Evolutionary conservation across 257 asterid genomes (phyloP).

Genomic region (Verbascum thapsus): DNA sequence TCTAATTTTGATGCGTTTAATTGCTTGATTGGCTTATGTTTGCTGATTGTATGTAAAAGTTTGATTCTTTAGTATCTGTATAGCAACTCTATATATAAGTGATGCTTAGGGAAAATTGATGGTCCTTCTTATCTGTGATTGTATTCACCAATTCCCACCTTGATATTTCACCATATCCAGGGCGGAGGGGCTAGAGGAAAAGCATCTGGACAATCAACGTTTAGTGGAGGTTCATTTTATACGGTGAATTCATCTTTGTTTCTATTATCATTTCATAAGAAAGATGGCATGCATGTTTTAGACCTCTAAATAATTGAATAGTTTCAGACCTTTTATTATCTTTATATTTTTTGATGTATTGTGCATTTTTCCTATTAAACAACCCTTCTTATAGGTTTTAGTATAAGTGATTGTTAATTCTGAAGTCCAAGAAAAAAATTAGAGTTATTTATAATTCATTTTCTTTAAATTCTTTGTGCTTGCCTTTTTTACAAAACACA

Average conservation of each 20-base stretch:
- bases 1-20: slow-evolving; percentile 14
- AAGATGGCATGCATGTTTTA: slow-evolving; percentile 13
- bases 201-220: slow-evolving; percentile 54
- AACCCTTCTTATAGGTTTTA: too few species aligned
- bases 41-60: slow-evolving; percentile 27
- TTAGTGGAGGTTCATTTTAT: slow-evolving; percentile 73
- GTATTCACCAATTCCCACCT: neutral
- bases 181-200: slow-evolving; percentile 61
- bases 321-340: neutral
- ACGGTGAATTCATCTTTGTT: slow-evolving; percentile 50
- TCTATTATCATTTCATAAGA: slow-evolving; percentile 30
- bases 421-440: too few species aligned
- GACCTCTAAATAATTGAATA: slow-evolving; percentile 3
- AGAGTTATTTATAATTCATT: too few species aligned
- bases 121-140: neutral
- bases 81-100: neutral
- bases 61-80: slow-evolving; percentile 4
- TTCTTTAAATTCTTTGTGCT: too few species aligned
- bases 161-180: slow-evolving; percentile 34
- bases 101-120: neutral
- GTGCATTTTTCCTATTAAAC: too few species aligned
- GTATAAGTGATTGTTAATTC: too few species aligned
- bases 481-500: too few species aligned
- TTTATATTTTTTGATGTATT: neutral
- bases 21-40: too few species aligned